Evolutionary conservation across 495 filamentous ascomycete genomes (phyloP), one percentile per base, ranked within the genome.

Genomic region (Penicillium alfredii): DNA sequence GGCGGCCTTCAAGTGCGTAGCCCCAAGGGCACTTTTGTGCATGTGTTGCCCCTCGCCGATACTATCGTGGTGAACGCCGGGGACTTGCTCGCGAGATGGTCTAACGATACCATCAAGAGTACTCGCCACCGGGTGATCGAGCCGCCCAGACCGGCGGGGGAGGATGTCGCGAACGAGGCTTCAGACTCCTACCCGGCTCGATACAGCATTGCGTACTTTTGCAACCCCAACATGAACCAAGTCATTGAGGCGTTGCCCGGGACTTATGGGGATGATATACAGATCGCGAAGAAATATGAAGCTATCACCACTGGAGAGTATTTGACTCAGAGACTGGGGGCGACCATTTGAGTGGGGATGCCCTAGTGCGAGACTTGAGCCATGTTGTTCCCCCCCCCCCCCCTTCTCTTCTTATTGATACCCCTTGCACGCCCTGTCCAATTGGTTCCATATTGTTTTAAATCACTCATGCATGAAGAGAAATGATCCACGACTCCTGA

Each of bases 11-110:
- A 97, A 61, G 88, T 94, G 7, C 75, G 78, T 51, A 81, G 76
- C 23, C 85, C 87, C 0, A 76, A 74, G 18, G 84, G 85, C 0
- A 78, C 69, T 0, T 97, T 88, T 55, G 76, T 94, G 11, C 78
- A 94, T 50, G 90, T 84, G 11, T 84, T 73, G 18, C 90, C 90
- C 0, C 86, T 94, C 35, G 68, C 78, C 18, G 82, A 78, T 33
- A 88, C 88, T 3, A 82, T 92, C 35, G 86, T 97, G 4, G 74
- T 97, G 19, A 96, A 97, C 57, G 89, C 88, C 1, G 90, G 88
- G 1, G 90, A 97, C 61, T 44, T 96, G 48, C 61, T 97, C 27
- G 82, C 86, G 3, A 65, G 89, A 19, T 97, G 90, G 90, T 84
- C 80, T 25, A 97, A 96, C 52, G 87, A 89, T 49, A 78, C 74